Evolutionary conservation across 257 asterid species (phyloP), one percentile per base, ranked within the genome.

Genomic region (Ligustrum vulgare): DNA sequence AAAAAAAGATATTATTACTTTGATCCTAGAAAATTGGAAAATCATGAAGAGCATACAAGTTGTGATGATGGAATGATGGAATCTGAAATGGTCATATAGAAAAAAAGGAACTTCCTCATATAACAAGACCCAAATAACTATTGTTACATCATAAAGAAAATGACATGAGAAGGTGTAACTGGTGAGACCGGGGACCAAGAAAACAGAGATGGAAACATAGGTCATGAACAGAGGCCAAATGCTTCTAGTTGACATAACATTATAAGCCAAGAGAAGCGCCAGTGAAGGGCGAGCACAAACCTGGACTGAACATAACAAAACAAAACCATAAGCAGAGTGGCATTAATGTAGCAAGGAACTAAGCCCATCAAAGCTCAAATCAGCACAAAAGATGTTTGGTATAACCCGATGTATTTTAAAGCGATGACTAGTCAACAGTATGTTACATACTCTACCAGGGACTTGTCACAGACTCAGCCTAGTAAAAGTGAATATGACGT

Each of bases 1-100:
- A n/a, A 51, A 51, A n/a, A 51, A 45, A 18, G 62, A 51, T 51
- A 51, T 2, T 18, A n/a, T 51, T 5, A 51, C 3, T 51, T 51
- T 51, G 62, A 51, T 51, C 62, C 62, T n/a, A 51, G 62, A 51
- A 51, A 51, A 51, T 51, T 51, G 25, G 62, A 51, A 51, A 51
- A 51, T 51, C 25, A 5, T 15, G 62, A 8, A 0, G 62, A 51
- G 25, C 10, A 51, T 18, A n/a, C 62, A 51, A n/a, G 62, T 18
- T 1, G 2, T 51, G 7, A 10, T n/a, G 25, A 51, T 3, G 9
- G 25, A 16, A 5, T 51, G 62, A 51, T 16, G 23, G 22, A 16
- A 51, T 51, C 49, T 41, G 15, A 41, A 41, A 41, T 41, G 49
- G 49, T 41, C 62, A 5, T 7, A 51, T n/a, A 45, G 54, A 13